phyloP scores from a whole-genome alignment of 495 filamentous ascomycete species.

The Mytilinidion resinicola region DNA sequence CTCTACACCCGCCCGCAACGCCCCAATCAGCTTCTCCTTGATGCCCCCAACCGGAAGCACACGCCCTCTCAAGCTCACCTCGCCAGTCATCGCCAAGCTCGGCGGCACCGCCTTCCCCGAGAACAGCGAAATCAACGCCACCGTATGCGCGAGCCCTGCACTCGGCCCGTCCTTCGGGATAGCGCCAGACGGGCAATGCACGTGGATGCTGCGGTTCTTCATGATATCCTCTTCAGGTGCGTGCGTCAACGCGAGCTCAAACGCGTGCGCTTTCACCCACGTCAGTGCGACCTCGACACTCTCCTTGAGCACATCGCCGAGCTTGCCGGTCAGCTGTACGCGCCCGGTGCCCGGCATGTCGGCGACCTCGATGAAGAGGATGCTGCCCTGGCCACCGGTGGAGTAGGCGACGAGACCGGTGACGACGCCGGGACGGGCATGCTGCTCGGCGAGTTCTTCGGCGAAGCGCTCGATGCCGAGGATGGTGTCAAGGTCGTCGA shows the following conservation, averaged over 20 bases:
- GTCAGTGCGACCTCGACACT: constrained; percentile 91
- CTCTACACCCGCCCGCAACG: constrained; percentile 87
- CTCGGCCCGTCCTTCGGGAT: constrained; percentile 91
- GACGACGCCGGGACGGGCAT: constrained; percentile 83
- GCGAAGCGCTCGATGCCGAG: constrained; percentile 92
- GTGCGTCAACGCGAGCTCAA: constrained; percentile 75
- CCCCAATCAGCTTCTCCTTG: constrained; percentile 98
- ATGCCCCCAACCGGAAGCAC: constrained; percentile 91
- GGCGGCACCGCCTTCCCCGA: constrained; percentile 82
- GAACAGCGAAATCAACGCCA: constrained; percentile 89
- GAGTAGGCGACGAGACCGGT: constrained; percentile 97
- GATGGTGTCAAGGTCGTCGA: constrained; percentile 80
- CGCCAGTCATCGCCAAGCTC: constrained; percentile 94
- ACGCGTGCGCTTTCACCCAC: constrained; percentile 97
- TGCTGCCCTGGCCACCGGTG: constrained; percentile 87
- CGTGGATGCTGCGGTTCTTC: constrained; percentile 89
- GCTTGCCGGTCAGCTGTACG: constrained; percentile 94
- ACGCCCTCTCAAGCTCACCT: constrained; percentile 81
- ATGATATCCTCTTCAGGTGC: constrained; percentile 86
- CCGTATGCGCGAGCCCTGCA: constrained; percentile 87
- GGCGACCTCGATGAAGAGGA: constrained; percentile 96
- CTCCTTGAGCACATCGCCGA: constrained; percentile 97
- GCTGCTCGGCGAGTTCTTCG: constrained; percentile 89
- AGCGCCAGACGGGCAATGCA: constrained; percentile 91
- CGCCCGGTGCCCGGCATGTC: constrained; percentile 93